Base-by-base conservation (phyloP, 169 alveolate genomes). In the Plasmodium chabaudi region DNA sequence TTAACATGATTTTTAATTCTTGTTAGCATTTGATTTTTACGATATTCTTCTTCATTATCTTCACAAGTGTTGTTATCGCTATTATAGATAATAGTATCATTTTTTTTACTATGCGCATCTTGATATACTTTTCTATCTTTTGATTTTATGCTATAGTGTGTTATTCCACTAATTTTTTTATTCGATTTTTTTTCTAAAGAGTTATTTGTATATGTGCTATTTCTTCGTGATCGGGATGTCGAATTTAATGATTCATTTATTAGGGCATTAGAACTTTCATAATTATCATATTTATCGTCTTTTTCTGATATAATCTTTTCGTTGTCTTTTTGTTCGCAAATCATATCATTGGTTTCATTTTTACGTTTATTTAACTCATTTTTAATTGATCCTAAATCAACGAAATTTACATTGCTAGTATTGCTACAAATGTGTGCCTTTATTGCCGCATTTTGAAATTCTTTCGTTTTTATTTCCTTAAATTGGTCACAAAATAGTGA, bases 1-100 rank as follows among this genome's bases (percentile, higher is more conserved):
- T 34, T 82, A 13, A 67, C 79, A 59, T 82, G 82, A 39, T 82
- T 82, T 44, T 67, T 49, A 27, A 82, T 55, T 49, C 84, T 46
- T 46, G 15, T 49, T 27, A 77, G 70, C 19, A 68, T 77, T 27
- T 63, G 64, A 53, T 77, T 77, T 17, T 47, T 55, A 12, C 57
- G 27, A 42, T 57, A 60, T 63, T 77, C 77, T n/a, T 27, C 44
- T 6, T 49, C 27, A 64, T 77, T 57, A 27, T 77, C 69, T 19
- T 63, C 56, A 56, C 15, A 12, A 13, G 13, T 64, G 9, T 25
- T 55, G 39, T 19, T 27, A 57, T 34, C n/a, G 19, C 39, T 27
- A 13, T 65, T 64, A 39, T 34, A 27, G n/a, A 3, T 34, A 39
- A 25, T 64, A 34, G 42, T 34, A 34, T 34, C 42, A 0, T 34